Percentiles rank a stretch among this genome's conserved stretches.
These are phyloP conservation scores for Haplosporangium gracile DNA, from an alignment of 192 early-diverging fungal species.

Conservation along the genomic window DNA sequence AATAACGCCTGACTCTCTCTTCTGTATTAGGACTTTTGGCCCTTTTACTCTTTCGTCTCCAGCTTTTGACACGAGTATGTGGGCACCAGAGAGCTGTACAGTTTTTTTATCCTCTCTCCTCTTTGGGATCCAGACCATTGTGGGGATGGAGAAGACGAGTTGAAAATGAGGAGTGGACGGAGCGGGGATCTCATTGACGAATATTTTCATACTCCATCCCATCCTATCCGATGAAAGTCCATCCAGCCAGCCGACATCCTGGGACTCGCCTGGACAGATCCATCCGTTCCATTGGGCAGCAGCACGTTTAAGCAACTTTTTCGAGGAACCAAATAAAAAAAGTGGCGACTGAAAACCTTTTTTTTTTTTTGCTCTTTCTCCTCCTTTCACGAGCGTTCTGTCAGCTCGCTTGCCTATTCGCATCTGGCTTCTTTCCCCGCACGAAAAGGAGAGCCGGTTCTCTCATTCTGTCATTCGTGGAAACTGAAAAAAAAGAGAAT, in stretches of 20 bases:
- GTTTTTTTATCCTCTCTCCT: not conserved
- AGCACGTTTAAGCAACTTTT: not conserved
- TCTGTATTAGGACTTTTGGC: not conserved
- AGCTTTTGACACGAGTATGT: not conserved
- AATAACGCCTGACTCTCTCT: not conserved
- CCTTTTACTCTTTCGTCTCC: not conserved
- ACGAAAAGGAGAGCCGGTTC: not conserved
- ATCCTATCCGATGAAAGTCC: not conserved
- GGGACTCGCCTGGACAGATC: not conserved
- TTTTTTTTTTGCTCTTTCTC: not conserved
- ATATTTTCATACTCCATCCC: not conserved
- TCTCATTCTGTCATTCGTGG: not conserved
- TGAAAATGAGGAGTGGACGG: not conserved
- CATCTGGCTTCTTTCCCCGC: slow-evolving; percentile 6
- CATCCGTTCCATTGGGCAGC: not conserved
- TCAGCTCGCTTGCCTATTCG: not conserved
- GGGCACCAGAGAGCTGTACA: not conserved
- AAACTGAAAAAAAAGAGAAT: not conserved
- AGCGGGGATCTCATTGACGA: not conserved
- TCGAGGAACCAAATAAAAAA: not conserved
- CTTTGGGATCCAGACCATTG: slow-evolving; percentile 1
- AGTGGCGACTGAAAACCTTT: not conserved
- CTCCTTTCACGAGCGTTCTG: not conserved
- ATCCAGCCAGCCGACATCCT: not conserved
- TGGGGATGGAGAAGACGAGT: not conserved